Evolutionary conservation across 345 rosid genomes (phyloP).

Genomic region (Nephelium lappaceum): DNA sequence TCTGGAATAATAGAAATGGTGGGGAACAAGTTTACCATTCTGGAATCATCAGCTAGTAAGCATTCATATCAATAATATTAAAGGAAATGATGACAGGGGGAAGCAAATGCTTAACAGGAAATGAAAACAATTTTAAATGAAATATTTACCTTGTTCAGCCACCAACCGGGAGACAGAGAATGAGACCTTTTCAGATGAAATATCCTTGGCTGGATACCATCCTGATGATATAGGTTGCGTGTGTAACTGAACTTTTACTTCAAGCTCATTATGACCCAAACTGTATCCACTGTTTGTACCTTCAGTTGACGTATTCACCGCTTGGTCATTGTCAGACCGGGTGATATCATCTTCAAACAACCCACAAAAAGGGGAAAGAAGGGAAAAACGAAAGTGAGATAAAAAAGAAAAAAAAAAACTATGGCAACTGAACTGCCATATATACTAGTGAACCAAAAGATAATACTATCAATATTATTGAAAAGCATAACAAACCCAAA

Average conservation of each 20-base stretch:
- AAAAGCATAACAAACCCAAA: not conserved
- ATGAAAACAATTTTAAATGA: not conserved
- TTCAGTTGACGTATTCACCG: constrained; percentile 27
- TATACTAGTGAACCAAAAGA: not conserved
- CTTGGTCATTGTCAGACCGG: constrained; percentile 45
- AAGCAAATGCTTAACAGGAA: constrained; percentile 9
- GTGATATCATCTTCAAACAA: constrained; percentile 71
- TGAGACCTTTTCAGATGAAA: constrained; percentile 21
- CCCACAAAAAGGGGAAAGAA: constrained; percentile 6
- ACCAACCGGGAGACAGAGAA: constrained; percentile 12
- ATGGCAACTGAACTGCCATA: not conserved
- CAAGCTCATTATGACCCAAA: constrained; percentile 21
- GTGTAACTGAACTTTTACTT: constrained; percentile 29
- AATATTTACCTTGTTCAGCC: constrained; percentile 38
- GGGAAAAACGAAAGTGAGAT: not conserved
- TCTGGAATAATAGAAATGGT: not conserved
- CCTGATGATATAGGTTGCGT: constrained; percentile 20
- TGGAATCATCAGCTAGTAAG: not conserved
- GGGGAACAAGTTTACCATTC: not conserved
- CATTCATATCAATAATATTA: not conserved
- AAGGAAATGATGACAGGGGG: not conserved
- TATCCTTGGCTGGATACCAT: constrained; percentile 15
- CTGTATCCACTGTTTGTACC: constrained; percentile 24
- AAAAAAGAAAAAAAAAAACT: not conserved
- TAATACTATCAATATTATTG: not conserved